Conservation (phyloP, 2,329 filamentous ascomycete species). For the Pseudonectria foliicola region DNA sequence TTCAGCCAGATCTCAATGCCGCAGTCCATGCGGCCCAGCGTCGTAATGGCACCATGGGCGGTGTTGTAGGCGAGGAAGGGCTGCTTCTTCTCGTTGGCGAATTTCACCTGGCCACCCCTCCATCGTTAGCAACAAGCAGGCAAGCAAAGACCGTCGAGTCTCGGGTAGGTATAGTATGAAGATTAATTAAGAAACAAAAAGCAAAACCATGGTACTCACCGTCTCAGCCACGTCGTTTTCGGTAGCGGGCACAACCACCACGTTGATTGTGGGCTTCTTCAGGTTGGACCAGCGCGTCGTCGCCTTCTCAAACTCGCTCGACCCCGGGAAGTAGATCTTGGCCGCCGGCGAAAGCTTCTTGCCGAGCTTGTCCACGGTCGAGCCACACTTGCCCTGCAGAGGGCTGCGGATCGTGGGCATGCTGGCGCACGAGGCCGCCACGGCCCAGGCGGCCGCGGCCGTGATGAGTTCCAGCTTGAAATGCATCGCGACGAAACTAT, state of each 20-base stretch:
- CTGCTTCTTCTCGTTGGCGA: slow-evolving; percentile 36
- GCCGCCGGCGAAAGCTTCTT: slow-evolving; percentile 30
- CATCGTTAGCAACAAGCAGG: not conserved
- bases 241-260: slow-evolving; percentile 39
- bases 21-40: slow-evolving; percentile 38
- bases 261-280: slow-evolving; percentile 33
- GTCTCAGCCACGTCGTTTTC: slow-evolving; percentile 43
- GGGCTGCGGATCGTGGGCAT: slow-evolving; percentile 9
- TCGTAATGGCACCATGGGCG: slow-evolving; percentile 43
- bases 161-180: no score
- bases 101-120: slow-evolving; percentile 26
- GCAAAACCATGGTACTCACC: slow-evolving; percentile 29
- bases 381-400: slow-evolving; percentile 10
- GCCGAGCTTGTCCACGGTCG: slow-evolving; percentile 19
- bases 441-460: slow-evolving; percentile 20
- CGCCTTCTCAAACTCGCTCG: slow-evolving; percentile 30
- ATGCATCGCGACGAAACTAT: slow-evolving; percentile 11
- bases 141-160: no score
- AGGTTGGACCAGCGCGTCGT: slow-evolving; percentile 40
- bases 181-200: no score
- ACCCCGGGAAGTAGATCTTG: slow-evolving; percentile 35
- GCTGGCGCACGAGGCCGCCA: slow-evolving; percentile 13
- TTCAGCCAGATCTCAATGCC: slow-evolving; percentile 45
- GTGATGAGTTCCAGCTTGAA: slow-evolving; percentile 18
- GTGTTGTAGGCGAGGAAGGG: slow-evolving; percentile 48